phyloP scores from a whole-genome alignment of 257 asterid genomes.

The Forsythia suspensa region DNA sequence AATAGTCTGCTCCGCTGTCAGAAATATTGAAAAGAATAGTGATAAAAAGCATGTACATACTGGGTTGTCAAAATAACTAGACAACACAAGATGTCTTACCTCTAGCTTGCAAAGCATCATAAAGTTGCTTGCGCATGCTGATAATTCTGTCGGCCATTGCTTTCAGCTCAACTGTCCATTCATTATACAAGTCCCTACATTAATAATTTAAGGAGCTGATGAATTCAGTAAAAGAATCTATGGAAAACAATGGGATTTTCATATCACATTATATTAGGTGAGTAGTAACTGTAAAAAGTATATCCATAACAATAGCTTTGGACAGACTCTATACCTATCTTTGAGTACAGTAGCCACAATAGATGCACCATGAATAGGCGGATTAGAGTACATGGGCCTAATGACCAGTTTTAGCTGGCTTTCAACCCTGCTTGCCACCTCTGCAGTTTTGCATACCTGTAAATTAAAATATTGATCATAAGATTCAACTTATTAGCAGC shows the following conservation, averaged over 20 bases:
- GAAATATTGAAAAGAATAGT: neutral
- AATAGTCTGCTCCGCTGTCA: neutral
- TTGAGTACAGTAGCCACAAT: slow-evolving; percentile 71
- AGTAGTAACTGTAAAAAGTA: neutral
- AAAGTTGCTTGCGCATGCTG: slow-evolving; percentile 79
- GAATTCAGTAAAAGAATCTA: neutral
- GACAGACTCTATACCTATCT: slow-evolving; percentile 45
- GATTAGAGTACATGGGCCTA: slow-evolving; percentile 87
- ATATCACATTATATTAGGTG: neutral
- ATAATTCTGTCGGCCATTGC: slow-evolving; percentile 88
- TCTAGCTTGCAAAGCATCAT: slow-evolving; percentile 58
- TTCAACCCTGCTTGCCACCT: slow-evolving; percentile 68
- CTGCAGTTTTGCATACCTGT: slow-evolving; percentile 66
- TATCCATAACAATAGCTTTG: neutral
- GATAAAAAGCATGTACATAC: neutral
- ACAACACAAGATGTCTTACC: slow-evolving; percentile 33
- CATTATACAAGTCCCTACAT: slow-evolving; percentile 57
- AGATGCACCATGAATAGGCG: slow-evolving; percentile 83
- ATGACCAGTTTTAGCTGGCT: slow-evolving; percentile 80
- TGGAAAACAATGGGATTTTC: neutral
- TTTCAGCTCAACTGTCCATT: slow-evolving; percentile 81
- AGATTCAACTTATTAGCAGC: neutral
- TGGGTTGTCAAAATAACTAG: neutral
- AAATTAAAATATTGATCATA: slow-evolving; percentile 20
- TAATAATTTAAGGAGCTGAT: neutral